Conservation (phyloP, 352 stramenopile species). For the Phytopythium boreale region DNA sequence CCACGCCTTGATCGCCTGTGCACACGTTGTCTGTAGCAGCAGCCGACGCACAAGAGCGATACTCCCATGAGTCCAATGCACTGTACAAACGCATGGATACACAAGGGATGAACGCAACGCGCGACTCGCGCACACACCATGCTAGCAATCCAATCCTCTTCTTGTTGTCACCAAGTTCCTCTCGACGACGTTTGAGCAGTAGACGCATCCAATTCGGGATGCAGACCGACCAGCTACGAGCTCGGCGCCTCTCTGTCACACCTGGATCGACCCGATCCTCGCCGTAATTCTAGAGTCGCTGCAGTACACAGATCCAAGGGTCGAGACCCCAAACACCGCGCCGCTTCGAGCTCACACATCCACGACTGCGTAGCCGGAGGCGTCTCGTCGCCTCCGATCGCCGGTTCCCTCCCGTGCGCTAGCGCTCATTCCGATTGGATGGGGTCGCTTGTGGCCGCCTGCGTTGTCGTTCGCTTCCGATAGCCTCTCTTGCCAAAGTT, state of each 20-base stretch:
- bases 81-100: background rate
- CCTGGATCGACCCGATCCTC: background rate
- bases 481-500: constrained; percentile 5
- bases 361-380: background rate
- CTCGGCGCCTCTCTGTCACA: background rate
- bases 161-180: background rate
- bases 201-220: background rate
- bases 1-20: constrained; percentile 94
- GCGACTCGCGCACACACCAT: background rate
- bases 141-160: background rate
- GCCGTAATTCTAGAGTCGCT: background rate
- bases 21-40: constrained; percentile 78
- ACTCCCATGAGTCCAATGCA: background rate
- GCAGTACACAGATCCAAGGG: no score
- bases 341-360: background rate
- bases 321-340: background rate
- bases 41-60: background rate
- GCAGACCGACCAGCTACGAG: no score
- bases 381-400: background rate
- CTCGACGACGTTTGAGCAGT: background rate
- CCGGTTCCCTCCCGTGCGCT: background rate
- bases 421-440: no score
- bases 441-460: no score
- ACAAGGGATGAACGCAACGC: background rate
- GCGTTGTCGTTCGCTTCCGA: background rate